Evolutionary conservation across 352 stramenopile genomes (phyloP).

Genomic region (Globisporangium irregulare): DNA sequence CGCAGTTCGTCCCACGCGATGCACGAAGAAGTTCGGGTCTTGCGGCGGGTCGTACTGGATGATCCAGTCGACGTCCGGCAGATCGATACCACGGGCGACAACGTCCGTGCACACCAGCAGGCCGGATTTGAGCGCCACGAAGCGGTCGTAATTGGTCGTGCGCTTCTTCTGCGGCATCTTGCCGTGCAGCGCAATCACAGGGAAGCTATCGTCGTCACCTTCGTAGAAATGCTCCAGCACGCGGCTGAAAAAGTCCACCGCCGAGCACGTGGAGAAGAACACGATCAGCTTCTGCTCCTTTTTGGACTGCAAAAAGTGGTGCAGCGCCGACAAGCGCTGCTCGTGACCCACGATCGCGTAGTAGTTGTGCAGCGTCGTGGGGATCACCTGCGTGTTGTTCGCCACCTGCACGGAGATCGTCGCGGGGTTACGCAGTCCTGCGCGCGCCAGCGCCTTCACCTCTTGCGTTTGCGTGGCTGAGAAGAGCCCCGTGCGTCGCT

Average conservation of each 20-base stretch:
- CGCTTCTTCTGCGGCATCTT: slow-evolving; percentile 93
- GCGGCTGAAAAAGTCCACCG: slow-evolving; percentile 98
- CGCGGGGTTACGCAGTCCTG: slow-evolving; percentile 97
- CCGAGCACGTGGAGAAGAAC: slow-evolving; percentile 98
- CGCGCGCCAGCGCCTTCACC: slow-evolving; percentile 93
- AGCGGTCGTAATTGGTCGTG: slow-evolving; percentile 75
- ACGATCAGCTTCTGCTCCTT: slow-evolving; percentile 93
- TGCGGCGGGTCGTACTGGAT: slow-evolving; percentile 98
- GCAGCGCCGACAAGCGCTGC: slow-evolving; percentile 91
- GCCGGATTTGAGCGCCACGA: slow-evolving; percentile 51
- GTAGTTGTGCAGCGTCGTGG: slow-evolving; percentile 90
- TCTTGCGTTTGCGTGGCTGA: slow-evolving; percentile 93
- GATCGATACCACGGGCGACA: slow-evolving; percentile 97
- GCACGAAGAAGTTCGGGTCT: slow-evolving; percentile 99
- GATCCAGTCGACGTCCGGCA: slow-evolving; percentile 98
- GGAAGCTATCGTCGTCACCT: slow-evolving; percentile 26
- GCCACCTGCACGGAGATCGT: slow-evolving; percentile 96
- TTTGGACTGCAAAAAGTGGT: slow-evolving; percentile 92
- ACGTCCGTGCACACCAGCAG: slow-evolving; percentile 99
- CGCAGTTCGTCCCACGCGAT: slow-evolving; percentile 97
- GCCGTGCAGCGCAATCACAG: slow-evolving; percentile 87
- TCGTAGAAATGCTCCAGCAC: slow-evolving; percentile 83
- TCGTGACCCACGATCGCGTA: slow-evolving; percentile 94
- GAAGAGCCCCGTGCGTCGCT: slow-evolving; percentile 94
- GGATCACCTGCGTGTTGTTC: slow-evolving; percentile 75